A percentile compares a stretch with the other conserved stretches of the same genome.
These are phyloP conservation scores for Pleurotus salmoneostramineus DNA, from an alignment of 768 basidiomycete genomes.

Conservation along the genomic window DNA sequence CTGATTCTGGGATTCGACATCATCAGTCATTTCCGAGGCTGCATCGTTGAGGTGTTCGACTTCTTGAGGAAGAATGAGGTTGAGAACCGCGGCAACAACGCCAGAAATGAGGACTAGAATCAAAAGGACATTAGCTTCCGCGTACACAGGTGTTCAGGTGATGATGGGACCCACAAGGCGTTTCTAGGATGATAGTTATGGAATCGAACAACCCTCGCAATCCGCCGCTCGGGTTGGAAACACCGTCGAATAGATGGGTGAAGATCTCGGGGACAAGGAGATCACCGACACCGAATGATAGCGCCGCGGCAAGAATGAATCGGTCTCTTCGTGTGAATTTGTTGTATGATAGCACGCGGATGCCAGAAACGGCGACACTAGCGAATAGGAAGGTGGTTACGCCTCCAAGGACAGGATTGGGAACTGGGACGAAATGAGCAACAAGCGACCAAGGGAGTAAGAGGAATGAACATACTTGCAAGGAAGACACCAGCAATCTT, in stretches of 20 bases:
- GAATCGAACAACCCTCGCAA: conserved; percentile 70
- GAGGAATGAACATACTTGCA: conserved; percentile 33
- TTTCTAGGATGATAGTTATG: conserved; percentile 76
- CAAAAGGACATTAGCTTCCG: neutral
- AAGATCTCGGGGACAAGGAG: conserved; percentile 64
- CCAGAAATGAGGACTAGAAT: conserved; percentile 51
- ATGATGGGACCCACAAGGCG: conserved; percentile 59
- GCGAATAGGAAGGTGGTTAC: conserved; percentile 88
- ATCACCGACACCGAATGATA: conserved; percentile 70
- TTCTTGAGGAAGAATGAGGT: conserved; percentile 47
- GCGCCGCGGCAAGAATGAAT: conserved; percentile 65
- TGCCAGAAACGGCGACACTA: conserved; percentile 64
- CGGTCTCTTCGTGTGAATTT: conserved; percentile 61
- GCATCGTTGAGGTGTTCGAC: conserved; percentile 17
- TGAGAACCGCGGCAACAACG: conserved; percentile 54
- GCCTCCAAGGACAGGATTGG: conserved; percentile 77
- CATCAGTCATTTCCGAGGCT: conserved; percentile 19
- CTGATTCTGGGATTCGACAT: conserved; percentile 23
- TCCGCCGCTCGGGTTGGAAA: conserved; percentile 46
- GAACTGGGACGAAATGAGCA: conserved; percentile 30
- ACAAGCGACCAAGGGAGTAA: neutral
- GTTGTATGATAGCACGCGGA: conserved; percentile 62
- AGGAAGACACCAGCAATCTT: conserved; percentile 84
- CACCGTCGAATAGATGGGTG: conserved; percentile 65
- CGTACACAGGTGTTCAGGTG: neutral